A percentile compares a stretch with the other conserved stretches of the same genome.
Evolutionary conservation across 192 early-diverging fungal species (phyloP).

Genomic region (Rhizophagus sp.): DNA sequence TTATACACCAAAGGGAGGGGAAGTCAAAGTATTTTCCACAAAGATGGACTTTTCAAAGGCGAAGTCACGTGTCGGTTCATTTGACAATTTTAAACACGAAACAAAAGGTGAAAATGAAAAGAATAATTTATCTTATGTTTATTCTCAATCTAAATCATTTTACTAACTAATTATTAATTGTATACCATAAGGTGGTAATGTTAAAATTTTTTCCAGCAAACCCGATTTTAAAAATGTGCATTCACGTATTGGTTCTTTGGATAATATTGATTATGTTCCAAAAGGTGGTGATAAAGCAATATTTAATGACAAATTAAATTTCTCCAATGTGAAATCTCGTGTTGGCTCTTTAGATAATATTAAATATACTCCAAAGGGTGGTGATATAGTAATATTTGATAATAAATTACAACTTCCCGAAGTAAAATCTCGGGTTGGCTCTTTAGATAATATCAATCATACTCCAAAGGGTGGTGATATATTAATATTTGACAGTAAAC

Average conservation of each 20-base stretch:
- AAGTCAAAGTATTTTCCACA: slow-evolving; percentile 33
- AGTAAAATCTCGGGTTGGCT: slow-evolving; percentile 43
- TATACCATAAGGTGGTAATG: slow-evolving; percentile 42
- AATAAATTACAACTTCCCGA: slow-evolving; percentile 27
- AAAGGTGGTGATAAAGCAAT: slow-evolving; percentile 42
- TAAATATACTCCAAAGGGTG: slow-evolving; percentile 44
- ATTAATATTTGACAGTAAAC: slow-evolving; percentile 10
- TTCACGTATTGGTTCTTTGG: slow-evolving; percentile 46
- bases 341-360: slow-evolving; percentile 48
- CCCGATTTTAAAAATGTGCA: slow-evolving; percentile 35
- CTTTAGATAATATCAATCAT: slow-evolving; percentile 47
- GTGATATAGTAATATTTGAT: slow-evolving; percentile 40
- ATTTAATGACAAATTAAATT: slow-evolving; percentile 42
- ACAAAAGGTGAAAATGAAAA: slow-evolving; percentile 39
- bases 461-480: slow-evolving; percentile 37
- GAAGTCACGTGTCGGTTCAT: slow-evolving; percentile 46
- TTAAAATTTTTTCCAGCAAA: slow-evolving; percentile 43
- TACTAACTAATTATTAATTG: slow-evolving; percentile 45
- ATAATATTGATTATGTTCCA: slow-evolving; percentile 45
- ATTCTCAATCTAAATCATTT: slow-evolving; percentile 25
- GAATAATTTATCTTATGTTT: slow-evolving; percentile 22
- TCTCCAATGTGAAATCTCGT: slow-evolving; percentile 39
- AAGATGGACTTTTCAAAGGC: slow-evolving; percentile 31
- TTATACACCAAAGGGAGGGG: slow-evolving; percentile 46
- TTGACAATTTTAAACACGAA: slow-evolving; percentile 40